A percentile compares a stretch with the other conserved stretches of the same genome.
phyloP scores from a whole-genome alignment of 2,329 filamentous ascomycete species.

The Arthrobotrys megalospora region DNA sequence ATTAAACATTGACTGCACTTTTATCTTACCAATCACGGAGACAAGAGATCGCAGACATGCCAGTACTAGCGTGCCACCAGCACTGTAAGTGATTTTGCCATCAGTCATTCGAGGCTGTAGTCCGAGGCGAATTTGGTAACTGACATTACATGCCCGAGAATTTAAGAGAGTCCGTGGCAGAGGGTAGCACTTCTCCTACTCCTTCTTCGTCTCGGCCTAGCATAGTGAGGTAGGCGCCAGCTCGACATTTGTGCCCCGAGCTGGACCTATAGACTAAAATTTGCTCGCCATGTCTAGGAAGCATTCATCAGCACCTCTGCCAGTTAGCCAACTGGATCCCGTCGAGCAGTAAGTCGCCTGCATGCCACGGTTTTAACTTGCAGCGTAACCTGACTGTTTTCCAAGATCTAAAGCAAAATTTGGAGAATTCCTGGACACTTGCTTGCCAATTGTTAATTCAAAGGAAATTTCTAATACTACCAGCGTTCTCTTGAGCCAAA shows the following conservation, averaged over 20 bases:
- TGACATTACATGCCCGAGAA: not conserved
- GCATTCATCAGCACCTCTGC: constrained; percentile 23
- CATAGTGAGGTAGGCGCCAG: constrained; percentile 29
- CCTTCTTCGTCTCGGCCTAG: constrained; percentile 37
- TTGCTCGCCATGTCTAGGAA: constrained; percentile 31
- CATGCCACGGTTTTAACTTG: not conserved
- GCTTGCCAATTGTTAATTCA: constrained; percentile 62
- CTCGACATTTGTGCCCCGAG: not conserved
- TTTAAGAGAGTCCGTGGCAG: constrained; percentile 39
- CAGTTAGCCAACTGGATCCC: constrained; percentile 53
- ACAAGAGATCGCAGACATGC: constrained; percentile 53
- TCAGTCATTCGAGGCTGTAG: not conserved
- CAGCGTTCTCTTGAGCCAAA: constrained; percentile 62
- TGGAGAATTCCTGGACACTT: constrained; percentile 59
- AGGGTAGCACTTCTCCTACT: constrained; percentile 29
- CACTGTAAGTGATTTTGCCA: constrained; percentile 25
- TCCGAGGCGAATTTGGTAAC: not conserved
- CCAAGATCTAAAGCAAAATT: constrained; percentile 49
- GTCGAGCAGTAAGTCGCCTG: constrained; percentile 58
- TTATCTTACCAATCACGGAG: constrained; percentile 62
- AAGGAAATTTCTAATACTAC: constrained; percentile 62
- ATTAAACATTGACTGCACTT: constrained; percentile 62
- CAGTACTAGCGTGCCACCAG: constrained; percentile 8
- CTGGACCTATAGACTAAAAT: not conserved
- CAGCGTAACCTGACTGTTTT: not conserved